Base-by-base conservation (phyloP, 345 rosid genomes). In the Acer saccharum region DNA sequence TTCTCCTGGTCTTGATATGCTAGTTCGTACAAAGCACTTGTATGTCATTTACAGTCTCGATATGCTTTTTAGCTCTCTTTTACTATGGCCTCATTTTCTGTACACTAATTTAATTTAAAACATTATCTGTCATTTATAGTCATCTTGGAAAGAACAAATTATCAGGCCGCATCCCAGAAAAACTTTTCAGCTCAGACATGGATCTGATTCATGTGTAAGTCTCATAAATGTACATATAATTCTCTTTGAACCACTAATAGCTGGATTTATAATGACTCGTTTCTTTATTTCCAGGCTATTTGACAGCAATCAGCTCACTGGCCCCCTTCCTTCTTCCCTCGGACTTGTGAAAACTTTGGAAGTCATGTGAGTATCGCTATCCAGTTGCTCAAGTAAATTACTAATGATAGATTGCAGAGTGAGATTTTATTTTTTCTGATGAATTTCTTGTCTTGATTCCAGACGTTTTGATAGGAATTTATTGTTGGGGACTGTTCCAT, bases 401-500 rank as follows among this genome's bases (percentile, higher is more conserved):
- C 39, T 35, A 35, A 35, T 35, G 39, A 35, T 35, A 4, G 39
- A 35, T 4, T 43, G 10, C 46, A 43, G 46, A 43, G 1, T 43
- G 11, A 43, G 46, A 43, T 32, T 18, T 27, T 52, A 35, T 21
- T 60, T 61, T 7, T 62, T 52, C 29, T 50, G 10, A 70, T 32
- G 50, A 4, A 21, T 65, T 16, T 27, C 14, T 68, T 35, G 75
- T 67, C n/a, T 16, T 54, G 54, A 21, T 17, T 78, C 43, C 85
- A 94, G 98, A 39, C 94, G 97, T 65, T 81, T 95, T 64, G 98
- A 92, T 69, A 73, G 81, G 71, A 95, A 95, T 77, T 78, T 13
- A 25, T 65, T 95, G 9, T 81, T 14, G 13, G 94, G 91, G 54
- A 7, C 54, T 58, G 82, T 90, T 66, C 92, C 94, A 65, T 44